A percentile compares a stretch with the other conserved stretches of the same genome.
Conservation (phyloP, 768 basidiomycete species). For the Trametes sanguinea region DNA sequence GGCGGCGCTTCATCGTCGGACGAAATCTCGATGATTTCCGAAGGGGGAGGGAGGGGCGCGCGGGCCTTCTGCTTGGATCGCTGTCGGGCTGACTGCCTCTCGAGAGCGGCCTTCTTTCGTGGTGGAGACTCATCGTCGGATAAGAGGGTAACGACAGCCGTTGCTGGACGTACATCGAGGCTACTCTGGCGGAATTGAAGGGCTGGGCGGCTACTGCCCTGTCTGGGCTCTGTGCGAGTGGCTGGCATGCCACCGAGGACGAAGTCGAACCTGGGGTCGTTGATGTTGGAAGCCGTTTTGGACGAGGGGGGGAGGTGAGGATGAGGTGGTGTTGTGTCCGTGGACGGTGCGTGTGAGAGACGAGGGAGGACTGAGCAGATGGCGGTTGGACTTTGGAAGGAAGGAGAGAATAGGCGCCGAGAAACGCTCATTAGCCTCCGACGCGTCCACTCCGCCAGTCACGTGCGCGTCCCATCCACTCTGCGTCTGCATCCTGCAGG, state of each 20-base stretch:
- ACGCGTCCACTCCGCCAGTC: conserved; percentile 14
- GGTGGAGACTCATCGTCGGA: conserved; percentile 25
- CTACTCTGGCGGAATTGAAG: conserved; percentile 3
- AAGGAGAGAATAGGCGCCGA: not conserved
- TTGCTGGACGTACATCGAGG: conserved; percentile 1
- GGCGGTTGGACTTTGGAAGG: conserved; percentile 15
- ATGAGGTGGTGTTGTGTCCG: not conserved
- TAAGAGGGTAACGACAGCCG: conserved; percentile 23
- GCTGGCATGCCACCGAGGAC: conserved; percentile 20
- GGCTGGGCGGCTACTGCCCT: conserved; percentile 20
- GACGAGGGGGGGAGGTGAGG: not conserved
- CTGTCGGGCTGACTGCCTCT: conserved; percentile 5
- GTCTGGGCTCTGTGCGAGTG: conserved; percentile 17
- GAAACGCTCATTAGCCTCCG: conserved; percentile 7
- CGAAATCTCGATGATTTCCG: conserved; percentile 28
- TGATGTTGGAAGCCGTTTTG: not conserved
- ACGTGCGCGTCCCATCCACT: conserved; percentile 3
- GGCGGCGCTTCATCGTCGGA: conserved; percentile 26
- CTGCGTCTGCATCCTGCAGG: no score
- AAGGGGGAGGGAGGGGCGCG: conserved; percentile 11
- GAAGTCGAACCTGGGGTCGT: not conserved
- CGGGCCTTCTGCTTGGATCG: conserved; percentile 21
- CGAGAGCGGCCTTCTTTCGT: conserved; percentile 5
- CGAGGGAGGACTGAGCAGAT: not conserved
- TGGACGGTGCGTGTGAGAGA: not conserved